Evolutionary conservation across 176 grass and related monocot species (phyloP), one percentile per base, ranked within the genome.

Genomic region (Phragmites australis): DNA sequence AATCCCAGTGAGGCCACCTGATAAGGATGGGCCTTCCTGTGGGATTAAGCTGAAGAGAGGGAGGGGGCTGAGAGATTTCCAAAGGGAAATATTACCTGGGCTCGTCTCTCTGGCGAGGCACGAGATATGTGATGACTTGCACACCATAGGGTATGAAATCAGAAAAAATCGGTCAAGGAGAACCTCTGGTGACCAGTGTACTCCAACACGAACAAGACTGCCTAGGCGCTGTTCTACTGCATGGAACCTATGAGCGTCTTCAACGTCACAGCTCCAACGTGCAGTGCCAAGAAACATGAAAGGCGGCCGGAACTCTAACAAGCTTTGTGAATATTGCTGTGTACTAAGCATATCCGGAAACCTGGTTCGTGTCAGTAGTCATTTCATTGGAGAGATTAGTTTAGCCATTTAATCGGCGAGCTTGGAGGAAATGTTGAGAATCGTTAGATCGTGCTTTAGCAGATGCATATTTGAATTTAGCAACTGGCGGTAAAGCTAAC

Each of bases 81-180:
- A 94, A n/a, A 89, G 89, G 72, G 94, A 97, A n/a, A 86, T 97
- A 75, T 68, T 97, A 53, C 94, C 94, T 18, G 91, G 94, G 6
- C 79, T 97, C 10, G 75, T 97, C 47, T 85, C 94, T 22, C 85
- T 97, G 22, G 84, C 94, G 23, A 92, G 94, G 88, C 87, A 90
- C 3, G 94, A 97, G 76, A 94, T 97, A 64, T 94, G 91, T 0
- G 87, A 97, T 34, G 94, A 97, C 60, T 34, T 97, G 79, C 89
- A 97, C 29, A 47, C 87, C 10, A 97, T 97, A 63, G 92, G 85
- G 22, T 80, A 90, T n/a, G 89, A 88, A 8, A 68, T 90, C 31
- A 92, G 94, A 66, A 97, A 92, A 61, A 88, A 59, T 27, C 81
- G 79, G 83, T 79, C 37, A 3, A 85, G 86, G 76, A 93, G 80